phyloP scores from a whole-genome alignment of 2,329 filamentous ascomycete species.

The Penicillium sp. region DNA sequence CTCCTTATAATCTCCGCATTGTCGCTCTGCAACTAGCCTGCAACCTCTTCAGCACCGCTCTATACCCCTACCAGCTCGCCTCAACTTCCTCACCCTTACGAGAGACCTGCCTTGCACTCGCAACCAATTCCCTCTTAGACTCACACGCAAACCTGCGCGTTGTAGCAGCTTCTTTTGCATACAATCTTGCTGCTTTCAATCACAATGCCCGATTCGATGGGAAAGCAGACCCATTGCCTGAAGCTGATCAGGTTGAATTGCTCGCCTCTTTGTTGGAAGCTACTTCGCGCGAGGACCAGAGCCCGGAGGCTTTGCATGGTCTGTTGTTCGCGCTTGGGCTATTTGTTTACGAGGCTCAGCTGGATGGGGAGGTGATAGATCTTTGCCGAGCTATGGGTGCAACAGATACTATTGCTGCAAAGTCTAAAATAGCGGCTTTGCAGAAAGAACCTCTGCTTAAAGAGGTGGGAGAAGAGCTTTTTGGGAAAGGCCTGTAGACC shows the following conservation, averaged over 20 bases:
- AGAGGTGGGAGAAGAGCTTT: constrained; percentile 48
- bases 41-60: constrained; percentile 77
- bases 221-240: constrained; percentile 59
- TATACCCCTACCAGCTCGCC: constrained; percentile 68
- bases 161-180: constrained; percentile 77
- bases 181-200: constrained; percentile 74
- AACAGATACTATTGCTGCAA: constrained; percentile 59
- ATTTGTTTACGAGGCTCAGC: constrained; percentile 67
- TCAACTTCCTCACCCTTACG: constrained; percentile 51
- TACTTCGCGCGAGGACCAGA: constrained; percentile 54
- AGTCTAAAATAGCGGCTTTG: constrained; percentile 53
- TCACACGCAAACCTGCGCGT: constrained; percentile 74
- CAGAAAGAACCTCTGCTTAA: constrained; percentile 58
- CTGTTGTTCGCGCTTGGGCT: constrained; percentile 75
- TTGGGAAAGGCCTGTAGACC: constrained; percentile 38
- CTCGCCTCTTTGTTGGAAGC: constrained; percentile 79
- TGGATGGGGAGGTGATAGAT: constrained; percentile 75
- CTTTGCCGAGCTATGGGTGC: constrained; percentile 78
- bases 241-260: constrained; percentile 75
- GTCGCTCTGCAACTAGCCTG: constrained; percentile 81
- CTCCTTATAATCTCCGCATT: constrained; percentile 78
- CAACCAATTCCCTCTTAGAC: constrained; percentile 78
- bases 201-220: constrained; percentile 63
- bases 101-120: constrained; percentile 62
- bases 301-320: constrained; percentile 70